These are phyloP conservation scores for Botrytis fragariae DNA, from an alignment of 2,329 filamentous ascomycete genomes.

Conservation along the genomic window DNA sequence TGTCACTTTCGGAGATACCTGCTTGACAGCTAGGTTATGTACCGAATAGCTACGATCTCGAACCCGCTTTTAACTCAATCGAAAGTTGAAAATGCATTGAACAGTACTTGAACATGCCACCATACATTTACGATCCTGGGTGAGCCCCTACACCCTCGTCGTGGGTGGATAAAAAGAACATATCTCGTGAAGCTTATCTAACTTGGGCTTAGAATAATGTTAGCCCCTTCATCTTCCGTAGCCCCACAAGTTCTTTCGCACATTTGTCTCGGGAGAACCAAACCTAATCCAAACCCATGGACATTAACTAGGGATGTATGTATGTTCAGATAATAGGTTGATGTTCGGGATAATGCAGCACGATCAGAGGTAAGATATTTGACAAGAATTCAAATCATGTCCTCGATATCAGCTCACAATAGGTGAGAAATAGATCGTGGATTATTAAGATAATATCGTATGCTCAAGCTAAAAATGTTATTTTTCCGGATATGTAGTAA, in stretches of 20 bases:
- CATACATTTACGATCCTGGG: constrained; percentile 15
- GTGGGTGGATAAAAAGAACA: neutral
- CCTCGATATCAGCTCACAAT: neutral
- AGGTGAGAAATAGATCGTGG: constrained; percentile 1
- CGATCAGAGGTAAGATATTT: neutral
- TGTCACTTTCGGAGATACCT: neutral
- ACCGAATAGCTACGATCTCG: constrained; percentile 10
- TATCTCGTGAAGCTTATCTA: constrained; percentile 4
- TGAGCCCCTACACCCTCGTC: neutral
- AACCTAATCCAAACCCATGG: neutral
- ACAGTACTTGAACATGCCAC: constrained; percentile 15
- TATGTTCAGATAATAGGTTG: neutral
- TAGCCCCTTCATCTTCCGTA: constrained; percentile 11
- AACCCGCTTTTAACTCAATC: constrained; percentile 10
- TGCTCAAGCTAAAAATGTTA: constrained; percentile 3
- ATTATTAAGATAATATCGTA: constrained; percentile 5
- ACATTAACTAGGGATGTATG: neutral
- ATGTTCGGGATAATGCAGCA: neutral
- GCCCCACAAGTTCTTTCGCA: constrained; percentile 16
- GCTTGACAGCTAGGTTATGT: neutral
- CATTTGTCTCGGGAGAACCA: constrained; percentile 6
- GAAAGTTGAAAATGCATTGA: constrained; percentile 11
- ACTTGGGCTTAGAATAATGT: neutral
- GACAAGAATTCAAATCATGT: neutral
- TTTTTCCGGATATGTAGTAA: constrained; percentile 14